Base-by-base conservation (phyloP, 78 protist species). In the Dictyostelium intermedium region DNA sequence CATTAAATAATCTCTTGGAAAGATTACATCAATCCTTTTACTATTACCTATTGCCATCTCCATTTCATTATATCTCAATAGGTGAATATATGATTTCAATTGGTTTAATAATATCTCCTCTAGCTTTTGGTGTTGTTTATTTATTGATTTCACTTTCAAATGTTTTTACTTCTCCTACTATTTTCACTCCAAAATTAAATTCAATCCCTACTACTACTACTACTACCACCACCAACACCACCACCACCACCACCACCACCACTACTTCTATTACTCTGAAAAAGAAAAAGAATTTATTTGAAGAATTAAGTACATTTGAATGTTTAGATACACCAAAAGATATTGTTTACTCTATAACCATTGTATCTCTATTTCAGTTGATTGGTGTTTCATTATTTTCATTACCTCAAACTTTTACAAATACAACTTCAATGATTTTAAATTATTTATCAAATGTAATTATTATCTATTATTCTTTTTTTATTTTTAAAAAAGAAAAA, bases 1-100 rank as follows among this genome's bases (percentile, higher is more conserved):
- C 91, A 30, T 34, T 95, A 10, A 96, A 83, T 83, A 97, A 97
- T 34, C 78, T 97, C 6, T 50, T 96, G 35, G 98, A 97, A 56
- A 74, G 72, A 34, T 82, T 97, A 4, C 98, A 97, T 83, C 98
- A 97, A 77, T 97, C 98, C 11, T 97, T 95, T 85, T 97, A 87
- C 66, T 95, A 84, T 77, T 97, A 95, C 50, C 39, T 97, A 20
- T 76, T 96, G 61, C 93, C 95, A 34, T 50, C 86, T 10, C 81
- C 97, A 2, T 41, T 34, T 16, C 83, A 37, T 25, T 97, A 81
- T 37, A 35, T 95, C 27, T 92, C 98, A 50, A 97, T 97, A 53
- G 98, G 97, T 0, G 96, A 92, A 37, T 97, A 97, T 82, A 92
- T 92, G 94, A 83, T 94, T 7, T 45, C 93, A 16, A 32, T 91